A percentile compares a stretch with the other conserved stretches of the same genome.
Evolutionary conservation across 768 basidiomycete species (phyloP).

Genomic region (Daedaleopsis nitida): DNA sequence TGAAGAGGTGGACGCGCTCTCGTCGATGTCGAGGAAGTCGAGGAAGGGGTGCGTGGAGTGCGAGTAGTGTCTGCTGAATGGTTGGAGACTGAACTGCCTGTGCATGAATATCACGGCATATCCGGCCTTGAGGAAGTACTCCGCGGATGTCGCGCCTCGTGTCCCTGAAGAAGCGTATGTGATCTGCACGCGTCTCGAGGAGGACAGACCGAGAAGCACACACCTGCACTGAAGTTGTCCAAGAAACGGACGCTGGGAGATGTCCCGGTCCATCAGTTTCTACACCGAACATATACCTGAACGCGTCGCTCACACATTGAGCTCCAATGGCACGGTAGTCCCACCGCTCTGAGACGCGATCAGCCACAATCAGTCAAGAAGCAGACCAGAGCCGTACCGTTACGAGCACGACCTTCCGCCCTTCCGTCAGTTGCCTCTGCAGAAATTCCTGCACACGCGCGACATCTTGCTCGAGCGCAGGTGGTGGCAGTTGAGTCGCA

Average conservation of each 20-base stretch:
- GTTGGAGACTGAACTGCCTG: constrained; percentile 95
- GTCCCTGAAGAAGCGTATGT: constrained; percentile 58
- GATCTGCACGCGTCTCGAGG: not conserved
- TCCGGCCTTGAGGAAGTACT: constrained; percentile 91
- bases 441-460: constrained; percentile 69
- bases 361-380: constrained; percentile 15
- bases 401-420: constrained; percentile 85
- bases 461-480: constrained; percentile 69
- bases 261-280: constrained; percentile 20
- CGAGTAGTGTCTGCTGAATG: constrained; percentile 96
- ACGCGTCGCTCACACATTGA: constrained; percentile 85
- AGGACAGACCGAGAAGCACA: constrained; percentile 28
- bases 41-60: constrained; percentile 98
- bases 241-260: constrained; percentile 89
- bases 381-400: constrained; percentile 61
- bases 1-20: constrained; percentile 29
- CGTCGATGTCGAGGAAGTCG: constrained; percentile 81
- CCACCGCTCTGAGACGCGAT: constrained; percentile 79
- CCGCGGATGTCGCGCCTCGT: constrained; percentile 94
- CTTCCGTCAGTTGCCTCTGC: constrained; percentile 58
- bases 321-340: constrained; percentile 96
- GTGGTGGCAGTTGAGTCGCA: constrained; percentile 79
- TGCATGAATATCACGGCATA: constrained; percentile 99
- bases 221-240: constrained; percentile 98
- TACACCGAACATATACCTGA: constrained; percentile 4